Evolutionary conservation across 768 basidiomycete species (phyloP), one percentile per base, ranked within the genome.

Genomic region (Hydnomerulius pinastri): DNA sequence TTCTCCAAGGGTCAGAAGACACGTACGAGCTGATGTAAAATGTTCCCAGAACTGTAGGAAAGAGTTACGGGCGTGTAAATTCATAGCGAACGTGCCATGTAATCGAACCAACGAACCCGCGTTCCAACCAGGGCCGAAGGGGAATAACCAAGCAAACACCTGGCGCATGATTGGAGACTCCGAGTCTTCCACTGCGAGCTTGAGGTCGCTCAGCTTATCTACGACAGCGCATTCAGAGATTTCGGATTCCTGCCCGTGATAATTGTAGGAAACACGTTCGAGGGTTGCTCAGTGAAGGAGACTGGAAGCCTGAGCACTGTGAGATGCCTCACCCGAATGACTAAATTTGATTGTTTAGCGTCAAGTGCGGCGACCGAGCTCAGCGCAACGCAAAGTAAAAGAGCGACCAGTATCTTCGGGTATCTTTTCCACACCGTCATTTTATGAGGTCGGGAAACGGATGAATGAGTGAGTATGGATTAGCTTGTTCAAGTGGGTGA

Each of bases 1-100:
- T 39, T 50, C 37, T 33, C 48, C 23, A 43, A 35, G 43, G 45
- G 50, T 15, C 37, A 35, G 50, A 54, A 53, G 46, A 45, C 53
- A 80, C 90, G 64, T 67, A 94, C 92, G 92, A 95, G 77, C 90
- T 93, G 71, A 95, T 95, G 75, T 95, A 95, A 77, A 95, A 93
- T 17, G 93, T 95, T 54, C 90, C 93, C 24, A 95, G 77, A 48
- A 97, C 82, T 81, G 56, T 25, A 39, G 46, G 29, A 46, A 51
- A 53, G 40, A 27, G 57, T 66, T 41, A 65, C 48, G 54, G 61
- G 57, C 46, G 61, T 51, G 60, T 41, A 40, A 61, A 15, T 37
- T 28, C 48, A 25, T 30, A 40, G 29, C 25, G 38, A 35, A 33
- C 20, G 17, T 23, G 43, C 24, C 15, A 48, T 40, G 45, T 17